Evolutionary conservation across 169 alveolate genomes (phyloP), one percentile per base, ranked within the genome.

Genomic region (Plasmodium fragile): DNA sequence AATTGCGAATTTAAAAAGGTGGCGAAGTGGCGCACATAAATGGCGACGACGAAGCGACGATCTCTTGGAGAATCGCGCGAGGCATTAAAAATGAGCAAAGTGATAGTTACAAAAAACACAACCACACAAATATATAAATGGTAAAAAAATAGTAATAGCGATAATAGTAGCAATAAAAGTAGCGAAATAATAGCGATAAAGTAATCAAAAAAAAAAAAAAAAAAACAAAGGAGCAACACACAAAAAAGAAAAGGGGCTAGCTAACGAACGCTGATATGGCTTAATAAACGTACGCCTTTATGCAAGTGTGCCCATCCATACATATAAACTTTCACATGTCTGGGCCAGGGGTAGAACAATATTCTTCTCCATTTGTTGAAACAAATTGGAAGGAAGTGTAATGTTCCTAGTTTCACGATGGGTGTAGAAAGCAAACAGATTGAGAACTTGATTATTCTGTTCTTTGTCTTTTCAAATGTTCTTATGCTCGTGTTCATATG

Each of bases 71-170:
- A 81, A 81, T 22, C 49, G 71, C 52, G 52, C 70, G 34, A 34
- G 69, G 69, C 36, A 11, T 70, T 70, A 82, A 70, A 82, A 82
- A 39, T 43, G 73, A 41, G 81, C 69, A 39, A 30, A 39, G 39
- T 82, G 73, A 69, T 11, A 82, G 81, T 11, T 71, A 82, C 92
- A 82, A 82, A 82, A 82, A 53, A 82, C 28, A 82, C 92, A 82
- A 82, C 25, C 82, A 43, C 52, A 82, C 92, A 82, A 82, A 81
- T 34, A 69, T 41, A 16, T 49, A 30, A 45, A 80, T 55, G 36
- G n/a, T 49, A 80, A 80, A 79, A 18, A 22, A 43, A 41, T 8
- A 52, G 49, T 25, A 65, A 82, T 32, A 7, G 71, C 25, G 39
- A 65, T 59, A 82, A 81, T 81, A 39, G 6, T 34, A 45, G 59